Evolutionary conservation across 441 rosid genomes (phyloP).

Genomic region (Metrosideros polymorpha): DNA sequence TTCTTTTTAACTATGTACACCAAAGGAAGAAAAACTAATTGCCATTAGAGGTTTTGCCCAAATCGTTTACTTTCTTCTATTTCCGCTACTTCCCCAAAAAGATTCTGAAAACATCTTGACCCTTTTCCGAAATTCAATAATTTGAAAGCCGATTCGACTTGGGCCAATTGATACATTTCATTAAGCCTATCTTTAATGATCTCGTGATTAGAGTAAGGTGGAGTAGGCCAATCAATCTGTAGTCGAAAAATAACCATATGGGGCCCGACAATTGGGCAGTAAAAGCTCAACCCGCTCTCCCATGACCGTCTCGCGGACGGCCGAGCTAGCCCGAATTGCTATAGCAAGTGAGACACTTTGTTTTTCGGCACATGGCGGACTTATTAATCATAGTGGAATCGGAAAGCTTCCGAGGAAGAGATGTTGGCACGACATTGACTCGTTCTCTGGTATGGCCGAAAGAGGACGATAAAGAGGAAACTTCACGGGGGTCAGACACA

Average conservation of each 20-base stretch:
- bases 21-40: neutral
- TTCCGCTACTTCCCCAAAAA: neutral
- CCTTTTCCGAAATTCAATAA: neutral
- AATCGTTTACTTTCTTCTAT: neutral
- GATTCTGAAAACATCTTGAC: neutral
- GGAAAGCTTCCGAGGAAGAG: neutral
- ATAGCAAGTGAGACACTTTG: neutral
- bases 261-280: fast-evolving
- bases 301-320: neutral
- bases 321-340: neutral
- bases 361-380: too few relatives aligned
- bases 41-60: neutral
- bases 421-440: neutral
- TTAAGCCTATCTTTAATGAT: neutral
- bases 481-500: too few relatives aligned
- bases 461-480: neutral
- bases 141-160: neutral
- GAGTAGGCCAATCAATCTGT: neutral
- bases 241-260: neutral
- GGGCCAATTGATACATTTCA: neutral
- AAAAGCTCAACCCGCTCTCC: neutral
- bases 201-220: neutral
- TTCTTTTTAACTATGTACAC: neutral
- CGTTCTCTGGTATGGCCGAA: neutral
- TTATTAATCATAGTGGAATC: neutral